These are phyloP conservation scores for grape (Vitis vinifera) DNA, from an alignment of 164 flowering plant species.

Conservation along the genomic window DNA sequence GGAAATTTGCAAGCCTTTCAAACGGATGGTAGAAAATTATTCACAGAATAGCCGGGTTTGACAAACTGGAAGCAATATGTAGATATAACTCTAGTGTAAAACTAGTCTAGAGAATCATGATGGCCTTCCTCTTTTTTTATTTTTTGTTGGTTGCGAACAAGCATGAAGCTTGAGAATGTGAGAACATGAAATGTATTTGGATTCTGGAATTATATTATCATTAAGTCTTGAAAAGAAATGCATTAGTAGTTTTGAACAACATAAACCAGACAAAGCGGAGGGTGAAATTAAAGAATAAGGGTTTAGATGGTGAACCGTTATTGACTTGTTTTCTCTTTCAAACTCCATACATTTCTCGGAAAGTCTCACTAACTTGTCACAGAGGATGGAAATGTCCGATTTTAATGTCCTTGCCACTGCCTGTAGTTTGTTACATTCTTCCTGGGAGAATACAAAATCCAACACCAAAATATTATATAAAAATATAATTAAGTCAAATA, in stretches of 20 bases:
- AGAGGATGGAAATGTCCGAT: neutral
- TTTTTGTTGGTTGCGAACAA: neutral
- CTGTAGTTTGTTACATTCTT: neutral
- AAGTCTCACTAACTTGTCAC: neutral
- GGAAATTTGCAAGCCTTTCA: too few species aligned
- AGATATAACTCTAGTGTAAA: neutral
- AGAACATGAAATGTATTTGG: neutral
- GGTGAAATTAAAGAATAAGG: neutral
- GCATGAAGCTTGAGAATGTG: too few species aligned
- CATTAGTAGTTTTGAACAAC: neutral
- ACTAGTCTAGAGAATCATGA: too few species aligned
- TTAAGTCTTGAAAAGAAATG: neutral
- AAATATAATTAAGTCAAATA: neutral
- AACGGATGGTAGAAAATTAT: too few species aligned
- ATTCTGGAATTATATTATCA: neutral
- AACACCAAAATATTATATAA: neutral
- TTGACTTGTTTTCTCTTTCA: neutral
- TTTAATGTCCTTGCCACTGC: neutral
- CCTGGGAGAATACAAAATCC: neutral
- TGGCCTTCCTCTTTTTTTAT: too few species aligned
- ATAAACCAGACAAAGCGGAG: neutral
- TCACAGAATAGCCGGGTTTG: too few species aligned
- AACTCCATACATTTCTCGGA: neutral
- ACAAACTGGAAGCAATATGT: neutral
- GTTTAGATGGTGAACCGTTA: neutral